Evolutionary conservation across 2,329 filamentous ascomycete genomes (phyloP), one percentile per base, ranked within the genome.

Genomic region (Tolypocladium nubicola): DNA sequence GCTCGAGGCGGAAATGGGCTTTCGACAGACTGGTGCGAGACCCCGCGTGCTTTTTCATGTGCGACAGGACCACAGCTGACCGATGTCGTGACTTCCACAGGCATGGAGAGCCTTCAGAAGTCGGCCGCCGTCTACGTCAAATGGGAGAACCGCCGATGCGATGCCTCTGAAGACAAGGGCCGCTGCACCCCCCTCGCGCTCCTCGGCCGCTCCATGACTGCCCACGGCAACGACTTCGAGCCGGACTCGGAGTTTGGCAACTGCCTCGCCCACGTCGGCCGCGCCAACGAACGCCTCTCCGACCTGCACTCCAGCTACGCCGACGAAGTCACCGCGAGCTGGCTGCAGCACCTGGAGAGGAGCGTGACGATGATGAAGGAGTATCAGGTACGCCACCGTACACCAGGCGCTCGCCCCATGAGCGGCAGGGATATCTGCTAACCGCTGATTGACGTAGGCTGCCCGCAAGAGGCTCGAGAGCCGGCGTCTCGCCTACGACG

Each of bases 321-420:
- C 52, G 79, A 83, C 39, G 83, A 89, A 65, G 87, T 90, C 61
- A 95, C 88, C 19, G 81, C 84, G 39, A 88, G 83, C 69, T 97
- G 93, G 93, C 79, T 96, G 58, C 91, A 97, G 70, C 91, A 89
- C n/a, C 77, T 96, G 26, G 93, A 97, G 71, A 81, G 91, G 63
- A 95, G 88, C 33, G 74, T 96, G 55, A 86, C 90, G 40, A 94
- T 96, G 80, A 93, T 97, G 90, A 97, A 96, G 71, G 94, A 97
- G 68, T 97, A 96, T 66, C 91, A 97, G 81, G 89, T 93, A 79
- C 56, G 81, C 70, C 23, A 37, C 19, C 7, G 19, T 4, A 35
- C 8, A 13, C 19, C 4, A 2, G 19, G 3, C 30, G 8, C 16
- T 37, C 7, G n/a, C 10, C 16, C 19, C 10, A 14, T 21, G 30